Evolutionary conservation across 805 yeast genomes (phyloP).

Genomic region (Tetrapisispora nanseiensis): DNA sequence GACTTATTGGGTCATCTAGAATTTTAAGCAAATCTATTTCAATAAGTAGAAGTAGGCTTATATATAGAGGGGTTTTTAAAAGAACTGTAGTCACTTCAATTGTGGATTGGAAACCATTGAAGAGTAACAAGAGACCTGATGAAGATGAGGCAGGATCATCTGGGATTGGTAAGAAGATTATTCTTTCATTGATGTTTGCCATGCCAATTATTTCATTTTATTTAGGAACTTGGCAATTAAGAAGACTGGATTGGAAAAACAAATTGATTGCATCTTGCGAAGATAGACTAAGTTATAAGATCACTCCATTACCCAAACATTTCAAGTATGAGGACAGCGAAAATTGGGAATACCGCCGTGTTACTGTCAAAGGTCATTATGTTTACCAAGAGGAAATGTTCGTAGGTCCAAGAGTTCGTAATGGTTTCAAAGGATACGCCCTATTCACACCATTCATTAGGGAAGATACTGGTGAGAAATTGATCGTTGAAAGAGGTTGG

Average conservation of each 20-base stretch:
- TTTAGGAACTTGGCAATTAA: conserved; percentile 88
- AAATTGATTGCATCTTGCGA: conserved; percentile 75
- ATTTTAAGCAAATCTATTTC: too few relatives aligned
- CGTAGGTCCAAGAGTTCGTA: conserved; percentile 78
- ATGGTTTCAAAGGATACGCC: conserved; percentile 66
- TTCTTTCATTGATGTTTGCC: conserved; percentile 37
- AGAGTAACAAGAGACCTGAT: conserved; percentile 33
- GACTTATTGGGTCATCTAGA: too few relatives aligned
- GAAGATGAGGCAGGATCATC: conserved; percentile 31
- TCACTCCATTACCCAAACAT: conserved; percentile 62
- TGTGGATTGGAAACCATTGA: conserved; percentile 79
- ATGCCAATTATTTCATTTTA: conserved; percentile 85
- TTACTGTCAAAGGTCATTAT: conserved; percentile 66
- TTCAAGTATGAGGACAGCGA: conserved; percentile 54
- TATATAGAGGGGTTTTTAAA: not conserved
- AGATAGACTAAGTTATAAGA: conserved; percentile 63
- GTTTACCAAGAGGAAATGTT: conserved; percentile 80
- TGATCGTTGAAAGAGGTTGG: conserved; percentile 90
- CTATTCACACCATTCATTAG: conserved; percentile 77
- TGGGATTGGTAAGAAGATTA: conserved; percentile 24
- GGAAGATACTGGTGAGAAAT: conserved; percentile 45
- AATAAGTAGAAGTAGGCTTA: not conserved
- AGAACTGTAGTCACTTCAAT: conserved; percentile 50
- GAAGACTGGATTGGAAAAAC: conserved; percentile 80
- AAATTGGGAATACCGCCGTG: conserved; percentile 75